Conservation (phyloP, 352 stramenopile genomes). For the Phytophthora cactorum region DNA sequence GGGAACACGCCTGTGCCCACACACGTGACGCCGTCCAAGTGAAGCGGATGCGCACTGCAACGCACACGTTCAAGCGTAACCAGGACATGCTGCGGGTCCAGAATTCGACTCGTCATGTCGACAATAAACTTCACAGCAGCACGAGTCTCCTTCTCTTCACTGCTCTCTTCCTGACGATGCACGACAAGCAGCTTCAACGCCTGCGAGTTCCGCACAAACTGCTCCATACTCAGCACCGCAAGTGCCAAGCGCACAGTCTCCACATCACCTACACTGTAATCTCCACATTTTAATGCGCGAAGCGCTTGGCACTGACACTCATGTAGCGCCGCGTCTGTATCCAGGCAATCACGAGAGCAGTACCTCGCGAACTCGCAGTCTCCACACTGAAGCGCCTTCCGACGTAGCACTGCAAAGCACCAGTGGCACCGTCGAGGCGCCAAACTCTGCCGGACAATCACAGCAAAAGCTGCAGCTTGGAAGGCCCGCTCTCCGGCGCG, state of each 20-base stretch:
- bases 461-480: slow-evolving; percentile 58
- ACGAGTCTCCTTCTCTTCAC: slow-evolving; percentile 3
- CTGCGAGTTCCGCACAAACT: slow-evolving; percentile 43
- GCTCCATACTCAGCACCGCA: slow-evolving; percentile 66
- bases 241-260: slow-evolving; percentile 58
- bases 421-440: slow-evolving; percentile 54
- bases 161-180: slow-evolving; percentile 3
- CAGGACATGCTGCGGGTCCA: slow-evolving; percentile 37
- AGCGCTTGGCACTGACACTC: slow-evolving; percentile 57
- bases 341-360: slow-evolving; percentile 56
- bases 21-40: slow-evolving; percentile 44
- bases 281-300: slow-evolving; percentile 16
- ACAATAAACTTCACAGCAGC: slow-evolving; percentile 19
- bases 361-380: slow-evolving; percentile 60
- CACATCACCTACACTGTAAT: slow-evolving; percentile 23
- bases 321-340: slow-evolving; percentile 51
- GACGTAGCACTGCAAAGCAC: slow-evolving; percentile 54
- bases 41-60: slow-evolving; percentile 65
- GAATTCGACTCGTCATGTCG: slow-evolving; percentile 6
- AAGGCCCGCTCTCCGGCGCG: slow-evolving; percentile 37
- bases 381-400: slow-evolving; percentile 60
- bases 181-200: slow-evolving; percentile 36
- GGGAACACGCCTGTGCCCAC: slow-evolving; percentile 68
- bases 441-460: slow-evolving; percentile 46
- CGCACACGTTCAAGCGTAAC: slow-evolving; percentile 50